Evolutionary conservation across 352 stramenopile species (phyloP).

Genomic region (Albugo laibachii): DNA sequence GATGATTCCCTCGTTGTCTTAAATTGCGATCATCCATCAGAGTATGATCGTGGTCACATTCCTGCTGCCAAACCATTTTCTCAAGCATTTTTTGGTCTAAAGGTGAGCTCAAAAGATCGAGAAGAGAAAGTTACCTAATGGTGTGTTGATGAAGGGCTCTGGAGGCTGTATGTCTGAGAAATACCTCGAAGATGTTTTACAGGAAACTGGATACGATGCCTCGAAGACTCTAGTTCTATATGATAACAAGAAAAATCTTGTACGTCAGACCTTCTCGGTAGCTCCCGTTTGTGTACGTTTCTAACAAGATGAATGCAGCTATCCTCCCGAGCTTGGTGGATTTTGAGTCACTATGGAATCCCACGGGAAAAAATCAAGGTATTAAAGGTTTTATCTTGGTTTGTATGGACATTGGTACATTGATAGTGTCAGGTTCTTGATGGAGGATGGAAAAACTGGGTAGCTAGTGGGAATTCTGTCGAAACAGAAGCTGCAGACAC

Average conservation of each 20-base stretch:
- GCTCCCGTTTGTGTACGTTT: background rate
- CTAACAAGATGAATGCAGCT: constrained; percentile 12
- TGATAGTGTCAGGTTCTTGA: constrained; percentile 23
- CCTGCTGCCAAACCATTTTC: constrained; percentile 20
- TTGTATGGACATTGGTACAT: too few species aligned
- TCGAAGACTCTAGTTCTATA: constrained; percentile 55
- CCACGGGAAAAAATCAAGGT: constrained; percentile 54
- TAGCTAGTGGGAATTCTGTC: constrained; percentile 22
- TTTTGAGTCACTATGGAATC: constrained; percentile 61
- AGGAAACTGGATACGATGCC: constrained; percentile 13
- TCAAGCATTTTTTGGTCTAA: constrained; percentile 18
- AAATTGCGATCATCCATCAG: constrained; percentile 34
- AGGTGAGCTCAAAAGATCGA: constrained; percentile 9
- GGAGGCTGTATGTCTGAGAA: constrained; percentile 21
- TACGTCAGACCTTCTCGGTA: constrained; percentile 4
- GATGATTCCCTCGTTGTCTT: constrained; percentile 14
- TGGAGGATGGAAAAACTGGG: constrained; percentile 49
- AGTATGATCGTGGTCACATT: constrained; percentile 33
- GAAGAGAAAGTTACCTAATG: background rate
- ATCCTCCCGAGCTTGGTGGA: constrained; percentile 59
- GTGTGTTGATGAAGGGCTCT: constrained; percentile 13
- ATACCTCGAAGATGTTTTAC: constrained; percentile 20
- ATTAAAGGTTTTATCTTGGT: too few species aligned
- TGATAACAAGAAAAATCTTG: constrained; percentile 46
- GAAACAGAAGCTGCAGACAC: constrained; percentile 9